These are phyloP conservation scores for Spathaspora gorwiae DNA, from an alignment of 805 yeast genomes.

Conservation along the genomic window DNA sequence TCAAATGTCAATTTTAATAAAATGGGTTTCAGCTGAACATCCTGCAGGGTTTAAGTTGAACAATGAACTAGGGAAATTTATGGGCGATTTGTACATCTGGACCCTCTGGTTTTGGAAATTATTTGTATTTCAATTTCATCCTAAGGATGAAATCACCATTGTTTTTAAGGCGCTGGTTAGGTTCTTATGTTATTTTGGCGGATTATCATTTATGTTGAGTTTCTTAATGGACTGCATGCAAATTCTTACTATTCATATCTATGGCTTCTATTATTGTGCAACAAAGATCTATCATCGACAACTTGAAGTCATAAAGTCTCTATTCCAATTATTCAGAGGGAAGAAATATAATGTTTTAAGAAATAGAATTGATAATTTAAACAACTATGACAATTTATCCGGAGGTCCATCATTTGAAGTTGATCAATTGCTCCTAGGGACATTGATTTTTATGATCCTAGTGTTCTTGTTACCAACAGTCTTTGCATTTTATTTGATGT, in stretches of 20 bases:
- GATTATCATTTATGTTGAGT: constrained; percentile 69
- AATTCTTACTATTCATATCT: constrained; percentile 64
- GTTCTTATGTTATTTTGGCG: constrained; percentile 36
- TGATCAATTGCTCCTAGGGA: constrained; percentile 85
- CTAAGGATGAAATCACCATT: constrained; percentile 4
- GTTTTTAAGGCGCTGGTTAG: constrained; percentile 4
- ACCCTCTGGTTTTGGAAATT: constrained; percentile 66
- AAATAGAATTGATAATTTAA: constrained; percentile 78
- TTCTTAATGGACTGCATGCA: constrained; percentile 60
- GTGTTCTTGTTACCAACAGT: constrained; percentile 83
- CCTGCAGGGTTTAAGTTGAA: constrained; percentile 95
- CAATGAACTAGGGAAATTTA: constrained; percentile 75
- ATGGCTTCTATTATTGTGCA: constrained; percentile 72
- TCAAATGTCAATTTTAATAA: constrained; percentile 45
- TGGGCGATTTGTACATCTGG: constrained; percentile 87
- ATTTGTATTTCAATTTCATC: constrained; percentile 1
- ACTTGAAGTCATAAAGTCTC: constrained; percentile 58
- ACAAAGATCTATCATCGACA: constrained; percentile 79
- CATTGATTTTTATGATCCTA: constrained; percentile 76
- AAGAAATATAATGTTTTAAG: constrained; percentile 81
- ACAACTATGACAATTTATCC: constrained; percentile 28
- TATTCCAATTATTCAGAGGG: constrained; percentile 84
- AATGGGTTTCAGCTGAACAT: constrained; percentile 70
- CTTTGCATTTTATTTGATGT: constrained; percentile 73
- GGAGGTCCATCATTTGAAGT: constrained; percentile 51